Base-by-base conservation (phyloP, 2,329 filamentous ascomycete species). In the Ceratocystis huliohia region DNA sequence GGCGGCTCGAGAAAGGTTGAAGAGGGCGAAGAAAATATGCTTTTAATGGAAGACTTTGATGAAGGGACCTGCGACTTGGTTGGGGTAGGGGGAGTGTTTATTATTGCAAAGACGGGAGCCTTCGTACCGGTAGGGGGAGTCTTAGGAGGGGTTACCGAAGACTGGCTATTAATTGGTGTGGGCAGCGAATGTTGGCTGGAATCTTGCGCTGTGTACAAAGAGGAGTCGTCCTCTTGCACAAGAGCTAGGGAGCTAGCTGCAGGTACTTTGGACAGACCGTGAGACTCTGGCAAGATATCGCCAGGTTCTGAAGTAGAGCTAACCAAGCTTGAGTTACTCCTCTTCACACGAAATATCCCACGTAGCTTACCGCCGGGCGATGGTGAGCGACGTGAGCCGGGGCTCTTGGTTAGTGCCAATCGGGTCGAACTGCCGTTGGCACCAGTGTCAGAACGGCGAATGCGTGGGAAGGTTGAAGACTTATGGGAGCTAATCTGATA, bases 311-410 rank as follows among this genome's bases (percentile, higher is more conserved):
- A 67, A 28, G 28, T 64, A 8, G 66, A 63, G 15, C 76, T 78
- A 30, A 74, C 72, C 7, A 70, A 61, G 41, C 65, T 69, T n/a
- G 69, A 65, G 30, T 65, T 68, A 69, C 72, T 76, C 72, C 80
- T 84, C 72, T 82, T 85, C 57, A 80, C 78, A 67, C 78, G 82
- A 72, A 94, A 90, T 13, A 87, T 88, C 72, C 87, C 85, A 74
- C 83, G 88, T 69, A 93, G 78, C 72, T 86, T 89, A 72, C 85
- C 83, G 64, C 82, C 84, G 10, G 88, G 88, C 8, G 90, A 92
- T 22, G 83, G 80, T 28, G 84, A 84, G 68, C 88, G 82, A 70
- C 44, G 62, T 17, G 66, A 61, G 46, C 81, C 81, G 59, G 76
- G 73, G 68, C 77, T 76, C 71, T 75, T 77, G 70, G 72, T 72